Evolutionary conservation across 2,329 filamentous ascomycete species (phyloP).

Genomic region (Microcyclospora tardicrescens): DNA sequence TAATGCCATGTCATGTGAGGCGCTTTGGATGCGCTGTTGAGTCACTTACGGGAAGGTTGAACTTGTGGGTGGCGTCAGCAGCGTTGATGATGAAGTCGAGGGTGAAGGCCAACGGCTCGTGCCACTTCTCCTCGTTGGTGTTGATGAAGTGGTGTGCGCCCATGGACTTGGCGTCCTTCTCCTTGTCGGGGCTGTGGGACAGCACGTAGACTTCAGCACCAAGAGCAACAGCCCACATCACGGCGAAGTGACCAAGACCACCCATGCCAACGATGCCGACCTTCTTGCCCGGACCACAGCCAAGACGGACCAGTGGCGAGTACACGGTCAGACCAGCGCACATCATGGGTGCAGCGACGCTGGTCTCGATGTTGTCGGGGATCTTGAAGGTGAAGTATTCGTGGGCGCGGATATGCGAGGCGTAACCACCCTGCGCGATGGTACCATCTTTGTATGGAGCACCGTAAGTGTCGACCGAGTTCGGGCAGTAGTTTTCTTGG

Average conservation of each 20-base stretch:
- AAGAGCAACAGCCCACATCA: constrained; percentile 38
- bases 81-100: constrained; percentile 70
- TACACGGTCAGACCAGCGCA: constrained; percentile 65
- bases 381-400: constrained; percentile 68
- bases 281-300: constrained; percentile 64
- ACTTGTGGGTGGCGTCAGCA: constrained; percentile 54
- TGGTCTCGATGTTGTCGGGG: constrained; percentile 52
- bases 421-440: constrained; percentile 53
- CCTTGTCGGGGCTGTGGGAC: constrained; percentile 47
- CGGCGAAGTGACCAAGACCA: constrained; percentile 38
- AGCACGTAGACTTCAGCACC: constrained; percentile 51
- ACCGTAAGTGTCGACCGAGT: constrained; percentile 38
- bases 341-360: constrained; percentile 42
- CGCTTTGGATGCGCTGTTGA: too few relatives aligned
- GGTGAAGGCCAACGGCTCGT: constrained; percentile 41
- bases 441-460: constrained; percentile 44
- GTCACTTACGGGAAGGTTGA: constrained; percentile 40
- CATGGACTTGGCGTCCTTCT: constrained; percentile 45
- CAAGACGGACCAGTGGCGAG: constrained; percentile 63
- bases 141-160: constrained; percentile 49
- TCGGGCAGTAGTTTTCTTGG: constrained; percentile 42
- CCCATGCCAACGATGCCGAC: constrained; percentile 59
- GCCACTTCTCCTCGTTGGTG: constrained; percentile 46
- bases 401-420: constrained; percentile 57
- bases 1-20: too few relatives aligned